Evolutionary conservation across 2,329 filamentous ascomycete genomes (phyloP).

Genomic region (Aureobasidium mangrovei): DNA sequence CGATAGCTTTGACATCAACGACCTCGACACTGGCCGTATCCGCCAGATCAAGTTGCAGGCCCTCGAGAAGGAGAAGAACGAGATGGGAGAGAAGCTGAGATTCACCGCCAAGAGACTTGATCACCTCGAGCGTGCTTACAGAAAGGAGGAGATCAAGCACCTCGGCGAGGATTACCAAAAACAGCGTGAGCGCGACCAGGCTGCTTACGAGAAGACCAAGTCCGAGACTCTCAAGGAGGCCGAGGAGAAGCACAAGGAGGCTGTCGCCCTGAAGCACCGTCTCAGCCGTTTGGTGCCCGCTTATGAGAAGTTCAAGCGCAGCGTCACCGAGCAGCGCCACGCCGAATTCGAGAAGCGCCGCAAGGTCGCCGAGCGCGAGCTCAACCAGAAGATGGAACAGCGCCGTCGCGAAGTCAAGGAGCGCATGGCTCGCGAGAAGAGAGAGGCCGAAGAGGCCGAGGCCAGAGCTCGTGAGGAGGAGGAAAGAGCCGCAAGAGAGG

Average conservation of each 20-base stretch:
- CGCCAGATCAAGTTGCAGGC: conserved; percentile 92
- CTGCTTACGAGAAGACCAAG: conserved; percentile 72
- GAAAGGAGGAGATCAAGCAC: conserved; percentile 92
- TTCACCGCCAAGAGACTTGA: conserved; percentile 93
- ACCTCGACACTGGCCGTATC: conserved; percentile 52
- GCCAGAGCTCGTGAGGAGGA: conserved; percentile 71
- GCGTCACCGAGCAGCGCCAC: conserved; percentile 76
- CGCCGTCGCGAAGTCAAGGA: conserved; percentile 86
- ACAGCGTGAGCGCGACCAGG: conserved; percentile 70
- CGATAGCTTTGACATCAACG: conserved; percentile 76
- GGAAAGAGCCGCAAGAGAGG: conserved; percentile 70
- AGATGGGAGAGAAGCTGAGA: conserved; percentile 81
- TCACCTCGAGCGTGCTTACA: conserved; percentile 92
- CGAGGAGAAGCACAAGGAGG: conserved; percentile 82
- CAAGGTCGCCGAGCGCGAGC: conserved; percentile 81
- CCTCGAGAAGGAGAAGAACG: conserved; percentile 96
- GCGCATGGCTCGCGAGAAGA: conserved; percentile 70
- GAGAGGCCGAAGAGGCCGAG: conserved; percentile 78
- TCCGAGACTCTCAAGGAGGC: conserved; percentile 69
- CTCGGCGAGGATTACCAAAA: conserved; percentile 73
- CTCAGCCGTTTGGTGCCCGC: conserved; percentile 73
- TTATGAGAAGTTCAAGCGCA: conserved; percentile 76
- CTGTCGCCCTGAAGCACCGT: conserved; percentile 87
- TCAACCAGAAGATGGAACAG: conserved; percentile 81
- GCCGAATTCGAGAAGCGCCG: conserved; percentile 94